Evolutionary conservation across 106 monocot genomes (phyloP).

Genomic region (Acorus calamus): DNA sequence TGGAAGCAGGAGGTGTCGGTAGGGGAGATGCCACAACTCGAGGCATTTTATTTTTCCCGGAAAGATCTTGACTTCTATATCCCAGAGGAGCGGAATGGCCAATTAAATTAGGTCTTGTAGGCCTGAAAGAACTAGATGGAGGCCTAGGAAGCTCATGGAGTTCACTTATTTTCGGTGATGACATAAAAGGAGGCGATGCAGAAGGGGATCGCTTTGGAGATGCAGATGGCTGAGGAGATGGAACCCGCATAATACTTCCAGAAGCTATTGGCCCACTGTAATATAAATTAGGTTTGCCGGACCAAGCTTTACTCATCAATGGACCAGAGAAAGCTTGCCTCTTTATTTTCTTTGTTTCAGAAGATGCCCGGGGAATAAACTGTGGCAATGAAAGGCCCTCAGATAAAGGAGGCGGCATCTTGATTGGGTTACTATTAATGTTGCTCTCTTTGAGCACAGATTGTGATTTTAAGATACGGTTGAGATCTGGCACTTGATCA

Average conservation of each 20-base stretch:
- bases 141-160: conserved; percentile 5
- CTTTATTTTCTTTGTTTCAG: background rate
- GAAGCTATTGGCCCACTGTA: background rate
- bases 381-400: background rate
- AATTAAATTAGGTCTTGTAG: background rate
- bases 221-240: background rate
- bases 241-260: background rate
- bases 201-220: background rate
- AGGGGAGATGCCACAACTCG: conserved; percentile 46
- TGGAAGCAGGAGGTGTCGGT: conserved; percentile 55
- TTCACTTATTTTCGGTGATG: conserved; percentile 4
- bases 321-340: conserved; percentile 5
- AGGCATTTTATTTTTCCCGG: conserved; percentile 5
- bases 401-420: background rate
- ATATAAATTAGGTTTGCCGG: background rate
- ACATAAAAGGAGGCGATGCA: conserved; percentile 1
- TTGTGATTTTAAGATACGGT: background rate
- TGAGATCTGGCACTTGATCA: background rate
- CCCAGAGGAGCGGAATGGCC: conserved; percentile 4
- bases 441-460: conserved; percentile 2
- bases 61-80: background rate
- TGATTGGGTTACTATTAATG: background rate
- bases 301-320: background rate
- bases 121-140: background rate
- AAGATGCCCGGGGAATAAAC: background rate